Conservation (phyloP, 148 eudicot species). For the Bassia scoparia region DNA sequence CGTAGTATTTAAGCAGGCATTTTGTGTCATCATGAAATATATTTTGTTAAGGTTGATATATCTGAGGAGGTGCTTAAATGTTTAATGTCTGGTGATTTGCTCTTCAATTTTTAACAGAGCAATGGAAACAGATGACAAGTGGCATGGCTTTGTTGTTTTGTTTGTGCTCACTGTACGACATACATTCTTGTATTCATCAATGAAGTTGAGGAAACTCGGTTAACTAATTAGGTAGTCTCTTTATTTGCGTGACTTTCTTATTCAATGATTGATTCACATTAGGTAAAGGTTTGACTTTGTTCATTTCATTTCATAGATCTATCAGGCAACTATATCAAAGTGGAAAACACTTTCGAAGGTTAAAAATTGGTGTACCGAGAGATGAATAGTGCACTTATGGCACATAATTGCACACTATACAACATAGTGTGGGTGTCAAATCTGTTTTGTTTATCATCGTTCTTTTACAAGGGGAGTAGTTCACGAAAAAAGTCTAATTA, state of each 20-base stretch:
- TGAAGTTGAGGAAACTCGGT: constrained; percentile 48
- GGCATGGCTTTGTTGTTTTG: constrained; percentile 43
- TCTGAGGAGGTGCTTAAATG: too few relatives aligned
- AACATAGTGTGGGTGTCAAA: constrained; percentile 5
- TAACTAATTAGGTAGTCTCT: constrained; percentile 41
- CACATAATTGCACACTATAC: constrained; percentile 7
- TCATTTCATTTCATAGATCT: constrained; percentile 40
- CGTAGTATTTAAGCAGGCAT: neutral
- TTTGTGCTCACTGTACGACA: constrained; percentile 59
- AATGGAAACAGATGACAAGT: constrained; percentile 38
- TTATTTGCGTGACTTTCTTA: neutral
- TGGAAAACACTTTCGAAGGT: constrained; percentile 86
- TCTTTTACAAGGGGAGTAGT: constrained; percentile 75
- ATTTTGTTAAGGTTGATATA: too few relatives aligned
- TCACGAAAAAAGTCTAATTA: constrained; percentile 88
- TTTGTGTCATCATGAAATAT: too few relatives aligned
- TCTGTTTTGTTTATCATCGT: constrained; percentile 22
- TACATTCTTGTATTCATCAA: constrained; percentile 72
- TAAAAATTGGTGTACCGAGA: constrained; percentile 79
- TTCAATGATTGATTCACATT: constrained; percentile 15
- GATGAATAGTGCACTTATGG: neutral
- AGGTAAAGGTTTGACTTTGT: neutral
- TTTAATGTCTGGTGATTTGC: neutral
- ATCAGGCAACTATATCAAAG: constrained; percentile 73
- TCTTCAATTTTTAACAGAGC: neutral